Conservation (phyloP, 208 protist genomes). For the Wallacemonas sp. region DNA sequence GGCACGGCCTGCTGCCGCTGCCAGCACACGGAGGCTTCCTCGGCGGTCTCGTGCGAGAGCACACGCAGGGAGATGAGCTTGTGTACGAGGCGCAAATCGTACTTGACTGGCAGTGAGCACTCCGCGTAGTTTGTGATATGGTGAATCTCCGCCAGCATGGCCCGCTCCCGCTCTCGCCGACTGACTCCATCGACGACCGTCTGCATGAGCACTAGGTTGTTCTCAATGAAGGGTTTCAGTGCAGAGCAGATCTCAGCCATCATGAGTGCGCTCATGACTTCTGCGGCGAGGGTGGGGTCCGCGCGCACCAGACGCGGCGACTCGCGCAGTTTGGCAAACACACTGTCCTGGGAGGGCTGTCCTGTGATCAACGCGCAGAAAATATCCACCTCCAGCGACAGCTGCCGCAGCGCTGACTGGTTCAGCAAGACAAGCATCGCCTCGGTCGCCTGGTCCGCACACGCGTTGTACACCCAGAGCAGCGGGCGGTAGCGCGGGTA, state of each 20-base stretch:
- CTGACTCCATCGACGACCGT: slow-evolving; percentile 57
- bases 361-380: slow-evolving; percentile 52
- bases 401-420: slow-evolving; percentile 41
- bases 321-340: slow-evolving; percentile 59
- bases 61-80: slow-evolving; percentile 44
- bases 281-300: slow-evolving; percentile 52
- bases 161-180: slow-evolving; percentile 39
- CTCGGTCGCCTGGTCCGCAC: slow-evolving; percentile 11
- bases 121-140: slow-evolving; percentile 29
- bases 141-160: slow-evolving; percentile 62
- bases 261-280: slow-evolving; percentile 67
- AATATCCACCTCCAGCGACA: slow-evolving; percentile 56
- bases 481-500: slow-evolving; percentile 71
- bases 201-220: slow-evolving; percentile 60
- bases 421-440: slow-evolving; percentile 18
- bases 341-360: slow-evolving; percentile 19
- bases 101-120: slow-evolving; percentile 18
- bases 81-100: slow-evolving; percentile 34
- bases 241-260: slow-evolving; percentile 57
- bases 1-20: background rate
- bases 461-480: slow-evolving; percentile 30
- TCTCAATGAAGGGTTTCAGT: slow-evolving; percentile 38
- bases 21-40: slow-evolving; percentile 4
- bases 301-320: slow-evolving; percentile 28
- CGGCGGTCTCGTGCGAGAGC: slow-evolving; percentile 57